Base-by-base conservation (phyloP, 331 rosid species). In the Quercus tomentella region DNA sequence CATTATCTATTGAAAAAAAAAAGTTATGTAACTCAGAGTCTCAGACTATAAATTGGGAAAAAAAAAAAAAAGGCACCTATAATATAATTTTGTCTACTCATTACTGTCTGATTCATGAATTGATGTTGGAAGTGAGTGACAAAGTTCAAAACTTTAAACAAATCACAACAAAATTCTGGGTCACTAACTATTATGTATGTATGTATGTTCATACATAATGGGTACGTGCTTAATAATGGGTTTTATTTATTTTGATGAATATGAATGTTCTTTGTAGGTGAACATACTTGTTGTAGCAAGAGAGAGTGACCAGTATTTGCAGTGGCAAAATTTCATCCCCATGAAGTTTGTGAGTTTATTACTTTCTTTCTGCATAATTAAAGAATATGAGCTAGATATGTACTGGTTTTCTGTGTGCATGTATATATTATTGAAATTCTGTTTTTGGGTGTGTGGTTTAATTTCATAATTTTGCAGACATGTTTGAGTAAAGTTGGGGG, bases 321-420 rank as follows among this genome's bases (percentile, higher is more conserved):
- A 33, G 72, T 20, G 72, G 35, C 72, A 33, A 66, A 67, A 31
- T 33, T 67, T 72, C 54, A 28, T 74, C 77, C 58, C 75, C 5
- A 88, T 88, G 91, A 81, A 88, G 87, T 72, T 85, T 76, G 91
- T 88, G 65, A 83, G 89, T 83, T 77, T 62, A 51, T 33, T 21
- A 21, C 43, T 83, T 70, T 62, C 56, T 33, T 56, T 26, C 43
- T 54, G 51, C 52, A 33, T 1, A 18, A 35, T 67, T 23, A 60
- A 23, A 15, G 9, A 16, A 6, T 28, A 65, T 65, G 7, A 28
- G 20, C 52, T 33, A 20, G 25, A 20, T 67, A 67, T 1, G 37
- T 67, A 10, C 51, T 1, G n/a, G 23, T 33, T 25, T 11, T 60
- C 30, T 9, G 23, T 60, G 16, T 60, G 67, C 15, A 2, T 12